Base-by-base conservation (phyloP, 345 rosid genomes). In the Barbarea vulgaris region DNA sequence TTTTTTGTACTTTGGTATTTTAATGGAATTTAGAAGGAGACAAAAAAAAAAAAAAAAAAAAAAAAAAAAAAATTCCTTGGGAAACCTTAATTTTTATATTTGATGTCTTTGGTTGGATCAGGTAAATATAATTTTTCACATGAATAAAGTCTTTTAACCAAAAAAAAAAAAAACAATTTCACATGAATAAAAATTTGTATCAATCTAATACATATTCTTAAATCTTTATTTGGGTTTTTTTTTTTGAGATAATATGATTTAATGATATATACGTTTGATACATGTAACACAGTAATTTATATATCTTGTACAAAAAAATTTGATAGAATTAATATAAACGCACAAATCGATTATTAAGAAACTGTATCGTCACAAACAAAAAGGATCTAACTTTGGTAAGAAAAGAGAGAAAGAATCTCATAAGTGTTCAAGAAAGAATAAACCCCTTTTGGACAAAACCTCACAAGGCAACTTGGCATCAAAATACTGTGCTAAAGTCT, bases 361-460 rank as follows among this genome's bases (percentile, higher is more conserved):
- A 19, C 7, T 67, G 15, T 27, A 56, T 18, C 36, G 27, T 34
- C 5, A 37, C 4, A 41, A 62, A 24, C 17, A 22, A 34, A 39
- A 56, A 68, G 74, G 21, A 51, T 41, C 25, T 30, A 61, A 75
- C 15, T 2, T 69, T 61, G 41, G 52, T 67, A 67, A 53, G 41
- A n/a, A 62, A 69, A 54, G 75, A 63, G 64, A 54, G 58, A 24
- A 75, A 64, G 70, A 62, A 76, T 76, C 56, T 33, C 10, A 1
- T 1, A 33, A 24, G 66, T 72, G 72, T 76, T 62, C 67, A 85
- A 83, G 85, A 52, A 80, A 86, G 87, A 81, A 83, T 71, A 79
- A 70, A 50, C 25, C 6, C 59, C 41, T 47, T 65, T 55, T 51
- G 56, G 51, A 47, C 54, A 58, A 70, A 80, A 69, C 30, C 67